Evolutionary conservation across 1,284 basidiomycete species (phyloP), one percentile per base, ranked within the genome.

Genomic region (Tetrapyrgos nigripes): DNA sequence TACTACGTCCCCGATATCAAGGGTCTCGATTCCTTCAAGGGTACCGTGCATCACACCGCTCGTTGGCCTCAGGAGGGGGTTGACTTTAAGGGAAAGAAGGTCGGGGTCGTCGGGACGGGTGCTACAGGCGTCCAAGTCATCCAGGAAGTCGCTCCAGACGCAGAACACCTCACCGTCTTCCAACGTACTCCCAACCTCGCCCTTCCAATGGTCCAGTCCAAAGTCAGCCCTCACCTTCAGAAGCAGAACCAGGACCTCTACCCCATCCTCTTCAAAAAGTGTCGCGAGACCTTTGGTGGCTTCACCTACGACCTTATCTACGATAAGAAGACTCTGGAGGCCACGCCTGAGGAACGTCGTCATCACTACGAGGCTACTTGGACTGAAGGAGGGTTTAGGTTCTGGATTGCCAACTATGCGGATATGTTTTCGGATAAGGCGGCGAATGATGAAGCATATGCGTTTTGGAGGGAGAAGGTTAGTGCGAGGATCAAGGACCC

Each of bases 81-180:
- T 8, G 66, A 68, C 13, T 51, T 69, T 2, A 29, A 61, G 8
- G 66, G 66, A 2, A 71, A 69, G 44, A 61, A 61, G 3, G 49
- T 71, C 10, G 70, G 65, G 4, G 59, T 71, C 26, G 64, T 71
- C 27, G 70, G 70, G 13, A 71, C 68, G 27, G 69, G 69, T 3
- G 66, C 69, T 3, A 70, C 67, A 21, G 68, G 68, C 21, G 67
- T 71, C 14, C 70, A 70, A 49, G 46, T 71, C 8, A 66, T 70
- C 35, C 70, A 71, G 50, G 70, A 66, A 50, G 49, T 50, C 21
- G 70, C 63, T 8, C 64, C 66, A 1, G 46, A 62, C 1, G 66
- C 56, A 1, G 47, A 55, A 1, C 66, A 70, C 35, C 66, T 71
- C 46, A 70, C 70, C 14, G 65, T 70, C n/a, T 71, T 71, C 63